Evolutionary conservation across 1,139 yeast genomes (phyloP).

Genomic region (Yamadazyma sp.): DNA sequence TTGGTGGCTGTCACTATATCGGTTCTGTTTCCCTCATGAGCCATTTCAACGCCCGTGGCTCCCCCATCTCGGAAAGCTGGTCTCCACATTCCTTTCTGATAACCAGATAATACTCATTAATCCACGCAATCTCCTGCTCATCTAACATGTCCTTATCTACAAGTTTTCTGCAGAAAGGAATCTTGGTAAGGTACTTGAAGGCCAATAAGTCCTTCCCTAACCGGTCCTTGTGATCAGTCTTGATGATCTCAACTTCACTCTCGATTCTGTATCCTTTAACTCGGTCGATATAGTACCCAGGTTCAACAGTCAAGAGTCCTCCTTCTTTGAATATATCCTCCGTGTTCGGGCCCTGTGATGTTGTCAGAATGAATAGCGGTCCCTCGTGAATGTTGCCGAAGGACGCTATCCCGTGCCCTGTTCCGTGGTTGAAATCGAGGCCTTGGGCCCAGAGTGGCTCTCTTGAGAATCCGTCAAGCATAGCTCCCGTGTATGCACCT

Average conservation of each 20-base stretch:
- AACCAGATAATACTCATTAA: conserved; percentile 41
- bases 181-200: background rate
- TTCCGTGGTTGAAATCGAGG: conserved; percentile 53
- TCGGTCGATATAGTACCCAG: conserved; percentile 43
- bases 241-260: conserved; percentile 46
- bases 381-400: conserved; percentile 57
- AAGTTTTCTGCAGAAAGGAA: conserved; percentile 38
- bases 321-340: conserved; percentile 41
- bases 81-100: conserved; percentile 36
- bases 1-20: no score
- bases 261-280: conserved; percentile 53
- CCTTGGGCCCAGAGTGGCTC: conserved; percentile 53
- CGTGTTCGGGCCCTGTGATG: conserved; percentile 17
- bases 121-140: conserved; percentile 44
- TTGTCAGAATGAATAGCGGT: conserved; percentile 46
- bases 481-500: conserved; percentile 37
- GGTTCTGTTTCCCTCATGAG: conserved; percentile 35
- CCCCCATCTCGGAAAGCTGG: conserved; percentile 28
- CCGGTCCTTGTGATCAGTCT: conserved; percentile 32
- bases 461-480: conserved; percentile 50
- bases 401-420: conserved; percentile 59
- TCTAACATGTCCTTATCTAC: conserved; percentile 39
- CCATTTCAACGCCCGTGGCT: conserved; percentile 33
- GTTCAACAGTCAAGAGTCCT: conserved; percentile 24
- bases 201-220: conserved; percentile 21